Conservation (phyloP, 83 land plant genomes). For the Diphasiastrum complanatum region DNA sequence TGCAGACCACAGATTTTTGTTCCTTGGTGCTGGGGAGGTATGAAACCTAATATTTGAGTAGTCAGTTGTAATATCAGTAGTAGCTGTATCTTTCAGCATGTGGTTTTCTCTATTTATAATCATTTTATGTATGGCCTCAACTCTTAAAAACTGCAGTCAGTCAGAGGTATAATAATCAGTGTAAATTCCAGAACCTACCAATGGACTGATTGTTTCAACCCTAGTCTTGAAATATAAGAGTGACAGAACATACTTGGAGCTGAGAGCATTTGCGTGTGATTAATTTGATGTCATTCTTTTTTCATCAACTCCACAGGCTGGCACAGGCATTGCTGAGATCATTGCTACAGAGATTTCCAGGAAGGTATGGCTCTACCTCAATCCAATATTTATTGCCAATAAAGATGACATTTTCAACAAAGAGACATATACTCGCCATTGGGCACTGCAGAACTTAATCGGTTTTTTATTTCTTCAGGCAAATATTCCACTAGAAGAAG, state of each 20-base stretch:
- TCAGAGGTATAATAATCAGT: too few relatives aligned
- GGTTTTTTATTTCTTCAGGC: conserved; percentile 18
- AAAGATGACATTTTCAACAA: conserved; percentile 1
- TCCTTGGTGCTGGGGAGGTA: conserved; percentile 79
- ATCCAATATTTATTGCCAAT: not conserved
- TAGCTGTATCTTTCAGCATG: too few relatives aligned
- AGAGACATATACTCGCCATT: not conserved
- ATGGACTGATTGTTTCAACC: too few relatives aligned
- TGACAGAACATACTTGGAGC: too few relatives aligned
- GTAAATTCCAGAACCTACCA: too few relatives aligned
- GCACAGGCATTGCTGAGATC: conserved; percentile 92
- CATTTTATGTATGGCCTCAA: too few relatives aligned
- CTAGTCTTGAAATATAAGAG: too few relatives aligned
- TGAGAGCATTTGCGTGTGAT: not conserved
- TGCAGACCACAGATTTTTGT: conserved; percentile 37
- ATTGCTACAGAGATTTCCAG: conserved; percentile 71
- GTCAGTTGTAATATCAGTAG: not conserved
- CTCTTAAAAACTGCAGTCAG: too few relatives aligned
- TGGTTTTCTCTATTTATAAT: too few relatives aligned
- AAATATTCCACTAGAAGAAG: conserved; percentile 31
- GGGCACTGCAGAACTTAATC: not conserved
- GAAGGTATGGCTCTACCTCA: conserved; percentile 38
- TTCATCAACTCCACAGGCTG: conserved; percentile 52
- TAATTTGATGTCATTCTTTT: not conserved
- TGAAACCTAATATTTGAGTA: not conserved